Base-by-base conservation (phyloP, 2,329 filamentous ascomycete species). In the Rhytidhysteron rufulum region DNA sequence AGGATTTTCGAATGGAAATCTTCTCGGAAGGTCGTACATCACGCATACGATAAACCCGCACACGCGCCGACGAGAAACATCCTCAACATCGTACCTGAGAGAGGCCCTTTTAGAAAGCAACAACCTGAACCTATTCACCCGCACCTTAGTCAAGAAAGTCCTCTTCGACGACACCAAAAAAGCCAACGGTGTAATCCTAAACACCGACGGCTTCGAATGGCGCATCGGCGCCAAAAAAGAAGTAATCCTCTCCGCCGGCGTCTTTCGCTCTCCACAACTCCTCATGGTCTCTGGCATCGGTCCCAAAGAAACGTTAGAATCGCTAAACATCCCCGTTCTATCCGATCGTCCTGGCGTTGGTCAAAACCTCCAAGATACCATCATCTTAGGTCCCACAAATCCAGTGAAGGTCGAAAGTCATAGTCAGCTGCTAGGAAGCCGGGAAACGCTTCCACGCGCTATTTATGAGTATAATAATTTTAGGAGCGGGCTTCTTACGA, bases 221-320 rank as follows among this genome's bases (percentile, higher is more conserved):
- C 35, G 31, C 15, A 36, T 43, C 5, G 15, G 19, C 20, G 65
- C 66, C 1, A 58, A 51, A 10, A 65, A 67, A 30, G 69, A 73
- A 45, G 65, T 72, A 18, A 68, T 74, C 19, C 40, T 73, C 1
- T 68, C 68, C 0, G 68, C 67, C 1, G 70, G 69, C 16, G 56
- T 60, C 2, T 69, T 70, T 42, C 65, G 68, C 27, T 68, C 64
- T 1, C 70, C 68, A 0, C 68, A 71, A 38, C 50, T 62, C 1
- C 54, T 57, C 49, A 63, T 66, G 54, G 43, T 68, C 1, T 66
- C 61, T 10, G 66, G 65, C 5, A 51, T 68, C 17, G 66, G 67
- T 4, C 55, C 54, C 9, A 38, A 31, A 1, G 44, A 37, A 2
- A 41, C 44, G 1, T 49, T 63, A 1, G 7, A 47, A 4, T 31